A percentile compares a stretch with the other conserved stretches of the same genome.
These are phyloP conservation scores for Apiospora hydei DNA, from an alignment of 2,329 filamentous ascomycete genomes.

Conservation along the genomic window DNA sequence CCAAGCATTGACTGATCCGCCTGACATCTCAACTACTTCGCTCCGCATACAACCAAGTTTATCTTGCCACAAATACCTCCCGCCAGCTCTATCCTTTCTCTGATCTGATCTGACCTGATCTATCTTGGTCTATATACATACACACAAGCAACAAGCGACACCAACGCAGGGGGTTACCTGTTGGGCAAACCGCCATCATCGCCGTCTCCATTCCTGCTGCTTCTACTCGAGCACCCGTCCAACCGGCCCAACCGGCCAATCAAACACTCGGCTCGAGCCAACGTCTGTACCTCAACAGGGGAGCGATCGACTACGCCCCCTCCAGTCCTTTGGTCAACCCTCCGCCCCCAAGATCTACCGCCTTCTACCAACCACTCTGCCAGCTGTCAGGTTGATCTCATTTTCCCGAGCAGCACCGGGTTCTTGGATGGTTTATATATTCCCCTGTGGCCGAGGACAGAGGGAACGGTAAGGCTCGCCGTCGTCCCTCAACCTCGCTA, in stretches of 20 bases:
- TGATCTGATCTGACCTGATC: neutral
- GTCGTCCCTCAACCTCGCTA: constrained; percentile 15
- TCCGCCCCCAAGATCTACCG: neutral
- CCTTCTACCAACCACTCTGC: neutral
- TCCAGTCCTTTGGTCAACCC: neutral
- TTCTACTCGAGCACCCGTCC: neutral
- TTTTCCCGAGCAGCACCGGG: neutral
- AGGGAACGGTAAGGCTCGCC: constrained; percentile 10
- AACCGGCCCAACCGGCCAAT: neutral
- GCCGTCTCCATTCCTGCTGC: constrained; percentile 1
- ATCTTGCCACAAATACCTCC: neutral
- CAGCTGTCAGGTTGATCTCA: neutral
- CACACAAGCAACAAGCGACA: neutral
- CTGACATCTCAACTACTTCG: constrained; percentile 2
- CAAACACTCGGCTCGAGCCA: constrained; percentile 3
- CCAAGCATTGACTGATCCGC: neutral
- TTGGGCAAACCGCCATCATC: neutral
- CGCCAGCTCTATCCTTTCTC: neutral
- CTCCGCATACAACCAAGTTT: neutral
- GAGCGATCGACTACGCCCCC: constrained; percentile 13
- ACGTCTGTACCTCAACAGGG: constrained; percentile 14
- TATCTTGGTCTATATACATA: neutral
- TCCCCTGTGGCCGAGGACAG: constrained; percentile 3
- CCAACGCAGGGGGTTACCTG: neutral
- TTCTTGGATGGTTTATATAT: constrained; percentile 3